phyloP scores from a whole-genome alignment of 257 asterid genomes.

The Lavandula angustifolia region DNA sequence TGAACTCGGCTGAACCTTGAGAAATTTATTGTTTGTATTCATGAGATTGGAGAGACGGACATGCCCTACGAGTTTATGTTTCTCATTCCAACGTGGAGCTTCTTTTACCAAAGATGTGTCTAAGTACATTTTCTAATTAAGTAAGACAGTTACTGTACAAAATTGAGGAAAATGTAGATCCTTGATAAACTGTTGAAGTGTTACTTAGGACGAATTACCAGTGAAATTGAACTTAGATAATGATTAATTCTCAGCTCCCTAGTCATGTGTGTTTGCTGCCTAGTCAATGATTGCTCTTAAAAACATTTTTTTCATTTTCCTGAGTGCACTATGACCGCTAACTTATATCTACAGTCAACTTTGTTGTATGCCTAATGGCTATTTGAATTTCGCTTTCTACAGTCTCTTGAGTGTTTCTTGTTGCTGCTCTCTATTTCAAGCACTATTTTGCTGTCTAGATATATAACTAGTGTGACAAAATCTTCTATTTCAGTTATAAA shows the following conservation, averaged over 20 bases:
- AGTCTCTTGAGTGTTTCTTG: background rate
- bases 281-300: background rate
- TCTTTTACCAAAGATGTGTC: background rate
- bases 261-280: background rate
- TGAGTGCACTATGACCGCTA: background rate
- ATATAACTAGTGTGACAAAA: background rate
- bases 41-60: background rate
- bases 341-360: background rate
- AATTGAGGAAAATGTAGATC: background rate
- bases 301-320: background rate
- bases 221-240: no score
- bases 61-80: no score
- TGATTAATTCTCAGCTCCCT: no score
- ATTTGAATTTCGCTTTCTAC: background rate
- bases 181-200: no score
- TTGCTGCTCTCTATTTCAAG: conserved; percentile 7
- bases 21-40: no score
- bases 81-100: background rate
- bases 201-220: background rate
- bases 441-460: background rate
- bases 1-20: no score
- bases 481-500: conserved; percentile 1
- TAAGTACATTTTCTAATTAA: no score
- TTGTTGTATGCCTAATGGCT: background rate
- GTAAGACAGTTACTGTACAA: no score